Evolutionary conservation across 192 early-diverging fungal genomes (phyloP), one percentile per base, ranked within the genome.

Genomic region (Geranomyces variabilis): DNA sequence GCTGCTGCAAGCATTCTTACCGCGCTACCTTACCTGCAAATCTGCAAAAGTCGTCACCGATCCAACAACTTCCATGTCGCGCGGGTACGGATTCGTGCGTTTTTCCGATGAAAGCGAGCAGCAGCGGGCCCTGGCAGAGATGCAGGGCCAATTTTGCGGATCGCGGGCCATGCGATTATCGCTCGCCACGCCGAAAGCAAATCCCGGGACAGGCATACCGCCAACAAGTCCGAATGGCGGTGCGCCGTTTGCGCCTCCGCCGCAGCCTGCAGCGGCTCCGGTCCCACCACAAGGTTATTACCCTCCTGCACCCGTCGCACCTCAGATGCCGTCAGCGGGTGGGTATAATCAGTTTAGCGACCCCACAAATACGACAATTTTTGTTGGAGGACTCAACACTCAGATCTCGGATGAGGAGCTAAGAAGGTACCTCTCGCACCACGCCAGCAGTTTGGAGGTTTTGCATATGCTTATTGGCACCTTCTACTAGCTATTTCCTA

Each of bases 11-110:
- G 84, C 89, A 59, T 97, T 99, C 81, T 89, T 92, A 72, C 81
- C 88, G 70, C 80, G 92, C 58, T 99, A 96, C 80, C 71, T 83
- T 9, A 92, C 93, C 10, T 91, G 90, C 85, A 88, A 93, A 71
- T 88, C 93, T 5, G 97, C 94, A 73, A 96, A 96, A 77, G 93
- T 99, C 58, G 95, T 97, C 72, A 91, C 90, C 3, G 96, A 99
- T 75, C 88, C 91, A 14, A 76, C 83, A 56, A 95, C 95, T 7
- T 86, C 88, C 21, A 76, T 90, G 75, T 90, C 94, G 36, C 83
- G 93, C 17, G 81, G 95, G 14, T 99, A 95, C 77, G 97, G 95
- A 7, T 99, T 99, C 83, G 95, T 97, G 58, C 89, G 95, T 17
- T 96, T 99, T 72, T 76, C 80, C 29, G 91, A 93, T 61, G 93